These are phyloP conservation scores for Calocera viscosa DNA, from an alignment of 768 basidiomycete species.

Conservation along the genomic window DNA sequence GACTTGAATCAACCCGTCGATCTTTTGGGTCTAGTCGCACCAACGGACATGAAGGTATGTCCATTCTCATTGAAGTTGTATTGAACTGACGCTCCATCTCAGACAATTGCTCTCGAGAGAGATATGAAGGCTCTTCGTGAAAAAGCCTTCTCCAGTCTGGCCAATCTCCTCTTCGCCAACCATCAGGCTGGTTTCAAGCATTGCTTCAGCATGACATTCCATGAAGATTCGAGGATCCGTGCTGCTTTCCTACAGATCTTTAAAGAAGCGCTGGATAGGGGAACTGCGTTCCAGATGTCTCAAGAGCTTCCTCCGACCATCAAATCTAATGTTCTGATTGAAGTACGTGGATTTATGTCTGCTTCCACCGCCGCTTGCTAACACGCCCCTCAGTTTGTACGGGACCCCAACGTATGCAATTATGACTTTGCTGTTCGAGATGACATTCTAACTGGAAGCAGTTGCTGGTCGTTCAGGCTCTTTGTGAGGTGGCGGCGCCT, in stretches of 20 bases:
- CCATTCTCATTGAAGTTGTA: not conserved
- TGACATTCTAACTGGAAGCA: constrained; percentile 12
- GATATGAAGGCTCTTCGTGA: constrained; percentile 41
- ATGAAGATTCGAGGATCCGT: constrained; percentile 53
- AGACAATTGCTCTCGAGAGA: not conserved
- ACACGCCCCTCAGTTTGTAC: not conserved
- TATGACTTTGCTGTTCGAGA: not conserved
- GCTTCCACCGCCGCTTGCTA: not conserved
- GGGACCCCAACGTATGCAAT: constrained; percentile 12
- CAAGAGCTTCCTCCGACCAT: constrained; percentile 32
- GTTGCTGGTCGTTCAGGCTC: constrained; percentile 64
- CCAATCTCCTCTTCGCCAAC: constrained; percentile 71
- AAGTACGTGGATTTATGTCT: not conserved
- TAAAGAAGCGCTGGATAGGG: constrained; percentile 64
- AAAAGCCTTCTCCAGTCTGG: constrained; percentile 64
- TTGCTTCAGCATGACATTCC: constrained; percentile 67
- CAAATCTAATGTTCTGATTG: constrained; percentile 20
- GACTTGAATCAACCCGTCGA: not conserved
- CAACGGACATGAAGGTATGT: not conserved
- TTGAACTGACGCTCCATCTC: not conserved
- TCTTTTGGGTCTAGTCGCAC: not conserved
- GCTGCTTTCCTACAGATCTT: constrained; percentile 77
- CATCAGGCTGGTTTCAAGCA: constrained; percentile 83
- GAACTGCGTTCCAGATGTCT: constrained; percentile 61
- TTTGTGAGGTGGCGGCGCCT: constrained; percentile 72